Base-by-base conservation (phyloP, 176 grass and related monocot species). In the Musa acuminata region DNA sequence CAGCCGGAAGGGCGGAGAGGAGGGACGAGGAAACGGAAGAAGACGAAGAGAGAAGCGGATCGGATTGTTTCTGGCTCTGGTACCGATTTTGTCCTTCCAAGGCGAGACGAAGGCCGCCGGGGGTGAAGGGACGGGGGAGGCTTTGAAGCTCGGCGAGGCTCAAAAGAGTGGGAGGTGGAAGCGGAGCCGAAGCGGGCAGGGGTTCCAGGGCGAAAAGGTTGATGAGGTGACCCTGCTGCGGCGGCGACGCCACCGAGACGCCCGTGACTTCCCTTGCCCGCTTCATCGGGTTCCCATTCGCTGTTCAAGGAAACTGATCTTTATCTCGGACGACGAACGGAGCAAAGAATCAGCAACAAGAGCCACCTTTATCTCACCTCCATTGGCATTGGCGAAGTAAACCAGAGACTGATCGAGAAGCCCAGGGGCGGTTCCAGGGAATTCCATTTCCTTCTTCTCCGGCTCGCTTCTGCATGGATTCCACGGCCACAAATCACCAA, bases 31-130 rank as follows among this genome's bases (percentile, higher is more conserved):
- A 69, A 17, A 22, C 19, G 26, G 67, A 69, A 17, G 63, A 66
- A 27, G 86, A 53, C 49, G 79, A 67, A 54, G 49, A 76, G 51
- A 82, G 73, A 43, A 79, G 35, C 25, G 78, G 79, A 79, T 82
- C 85, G 10, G 59, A 82, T 58, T 80, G 76, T 0, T 82, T 89
- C 73, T 74, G 64, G 49, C 73, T 83, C 54, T 79, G 81, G 1
- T 86, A 55, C 53, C 84, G 83, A 59, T 96, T 82, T 57, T 96
- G 93, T 77, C 84, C 89, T 13, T 92, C 87, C 72, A 96, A 90
- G 57, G 89, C 80, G 8, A 96, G 85, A 16, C 93, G 84, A 64
- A 92, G 89, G 68, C 93, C 93, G 9, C 89, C 92, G 25, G 93
- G 92, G 49, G 87, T 85, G 64, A 86, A 81, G 63, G 85, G 76